These are phyloP conservation scores for Pleurotus djamor DNA, from an alignment of 768 basidiomycete genomes.

Conservation along the genomic window DNA sequence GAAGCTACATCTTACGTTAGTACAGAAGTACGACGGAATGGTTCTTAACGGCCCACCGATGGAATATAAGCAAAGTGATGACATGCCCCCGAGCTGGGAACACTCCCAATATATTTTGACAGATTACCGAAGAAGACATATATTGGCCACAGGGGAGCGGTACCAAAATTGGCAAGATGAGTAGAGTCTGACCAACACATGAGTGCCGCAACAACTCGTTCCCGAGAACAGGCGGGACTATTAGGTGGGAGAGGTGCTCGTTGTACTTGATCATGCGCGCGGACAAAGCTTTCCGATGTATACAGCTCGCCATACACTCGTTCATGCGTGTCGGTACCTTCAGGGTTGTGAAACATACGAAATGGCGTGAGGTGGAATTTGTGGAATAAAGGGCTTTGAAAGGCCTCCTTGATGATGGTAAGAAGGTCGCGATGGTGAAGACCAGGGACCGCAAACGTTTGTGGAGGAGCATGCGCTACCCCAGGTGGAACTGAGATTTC, in stretches of 20 bases:
- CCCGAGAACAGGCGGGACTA: conserved; percentile 4
- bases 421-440: conserved; percentile 19
- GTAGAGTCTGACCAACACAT: conserved; percentile 28
- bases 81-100: conserved; percentile 16
- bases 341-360: conserved; percentile 12
- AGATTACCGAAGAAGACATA: conserved; percentile 29
- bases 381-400: conserved; percentile 11
- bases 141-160: conserved; percentile 25
- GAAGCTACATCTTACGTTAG: conserved; percentile 15
- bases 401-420: conserved; percentile 17
- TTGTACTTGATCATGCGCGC: conserved; percentile 1
- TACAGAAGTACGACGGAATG: not conserved
- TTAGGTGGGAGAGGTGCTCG: not conserved
- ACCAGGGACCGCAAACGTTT: conserved; percentile 18
- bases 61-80: conserved; percentile 32
- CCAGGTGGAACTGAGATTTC: conserved; percentile 23
- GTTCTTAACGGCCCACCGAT: conserved; percentile 14
- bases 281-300: conserved; percentile 13
- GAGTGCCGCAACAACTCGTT: conserved; percentile 14
- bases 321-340: conserved; percentile 8
- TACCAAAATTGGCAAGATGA: conserved; percentile 20
- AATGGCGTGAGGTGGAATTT: conserved; percentile 15
- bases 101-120: conserved; percentile 27
- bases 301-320: conserved; percentile 19
- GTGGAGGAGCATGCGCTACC: conserved; percentile 13